Percentiles rank a stretch among this genome's conserved stretches.
These are phyloP conservation scores for Rhodosporidiobolus odoratus DNA, from an alignment of 768 basidiomycete species.

Conservation along the genomic window DNA sequence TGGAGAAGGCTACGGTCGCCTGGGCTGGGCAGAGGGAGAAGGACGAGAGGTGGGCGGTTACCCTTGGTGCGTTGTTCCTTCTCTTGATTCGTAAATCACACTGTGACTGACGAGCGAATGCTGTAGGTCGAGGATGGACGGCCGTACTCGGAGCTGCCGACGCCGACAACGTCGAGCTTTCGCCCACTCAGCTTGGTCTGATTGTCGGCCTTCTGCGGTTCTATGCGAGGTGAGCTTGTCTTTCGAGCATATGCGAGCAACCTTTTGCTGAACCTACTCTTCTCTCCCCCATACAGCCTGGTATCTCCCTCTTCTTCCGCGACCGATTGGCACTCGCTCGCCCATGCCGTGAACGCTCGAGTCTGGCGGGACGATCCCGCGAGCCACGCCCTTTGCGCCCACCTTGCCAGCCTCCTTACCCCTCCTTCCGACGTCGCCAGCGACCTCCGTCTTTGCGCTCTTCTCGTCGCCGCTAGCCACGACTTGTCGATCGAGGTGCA, in stretches of 20 bases:
- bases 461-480: constrained; percentile 8
- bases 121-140: constrained; percentile 2
- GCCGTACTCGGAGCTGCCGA: neutral
- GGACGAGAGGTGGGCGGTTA: neutral
- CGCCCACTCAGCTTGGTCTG: neutral
- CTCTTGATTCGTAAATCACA: neutral
- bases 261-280: neutral
- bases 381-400: neutral
- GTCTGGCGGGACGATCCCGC: neutral
- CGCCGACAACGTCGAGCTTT: accelerated
- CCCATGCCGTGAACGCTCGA: neutral
- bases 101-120: neutral
- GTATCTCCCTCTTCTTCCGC: neutral
- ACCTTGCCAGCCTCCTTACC: neutral
- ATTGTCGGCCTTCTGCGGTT: neutral
- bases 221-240: neutral
- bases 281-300: neutral
- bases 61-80: neutral
- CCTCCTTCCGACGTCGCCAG: neutral
- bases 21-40: neutral
- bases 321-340: neutral
- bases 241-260: neutral
- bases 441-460: constrained; percentile 10
- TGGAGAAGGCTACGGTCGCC: neutral
- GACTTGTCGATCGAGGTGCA: neutral